Percentiles rank a stretch among this genome's conserved stretches.
These are phyloP conservation scores for Komagataella pseudopastoris DNA, from an alignment of 805 yeast genomes.

Conservation along the genomic window DNA sequence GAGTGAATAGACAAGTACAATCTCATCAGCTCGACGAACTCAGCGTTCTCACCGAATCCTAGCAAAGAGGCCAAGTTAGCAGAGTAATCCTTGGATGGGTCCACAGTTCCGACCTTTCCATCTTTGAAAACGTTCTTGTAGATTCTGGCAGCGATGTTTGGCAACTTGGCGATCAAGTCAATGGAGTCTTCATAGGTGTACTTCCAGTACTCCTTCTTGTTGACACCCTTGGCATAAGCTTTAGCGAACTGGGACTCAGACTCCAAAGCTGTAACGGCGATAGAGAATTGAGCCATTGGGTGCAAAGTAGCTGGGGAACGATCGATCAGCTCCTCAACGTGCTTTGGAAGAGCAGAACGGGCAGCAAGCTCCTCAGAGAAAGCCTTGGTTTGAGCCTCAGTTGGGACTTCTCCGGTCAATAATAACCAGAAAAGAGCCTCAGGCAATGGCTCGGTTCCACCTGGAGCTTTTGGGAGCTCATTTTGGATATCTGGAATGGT, in stretches of 20 bases:
- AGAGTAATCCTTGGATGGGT: conserved; percentile 50
- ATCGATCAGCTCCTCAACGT: conserved; percentile 61
- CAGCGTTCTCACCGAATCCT: conserved; percentile 47
- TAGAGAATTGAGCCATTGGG: conserved; percentile 85
- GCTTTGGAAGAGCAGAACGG: conserved; percentile 65
- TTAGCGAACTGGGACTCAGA: conserved; percentile 73
- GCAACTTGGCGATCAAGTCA: conserved; percentile 71
- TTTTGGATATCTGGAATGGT: conserved; percentile 71
- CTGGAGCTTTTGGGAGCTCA: conserved; percentile 63
- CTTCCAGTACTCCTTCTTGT: conserved; percentile 76
- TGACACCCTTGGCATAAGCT: conserved; percentile 75
- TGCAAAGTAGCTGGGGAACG: conserved; percentile 63
- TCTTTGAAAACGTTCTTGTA: conserved; percentile 78
- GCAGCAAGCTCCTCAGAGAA: conserved; percentile 69
- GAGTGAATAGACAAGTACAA: conserved; percentile 72
- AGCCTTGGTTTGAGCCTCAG: conserved; percentile 54
- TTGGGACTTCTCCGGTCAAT: conserved; percentile 74
- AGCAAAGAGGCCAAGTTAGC: conserved; percentile 45
- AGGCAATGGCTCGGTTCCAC: conserved; percentile 53
- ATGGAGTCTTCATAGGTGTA: conserved; percentile 72
- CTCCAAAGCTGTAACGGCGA: conserved; percentile 73
- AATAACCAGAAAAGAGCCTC: conserved; percentile 77
- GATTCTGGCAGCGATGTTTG: conserved; percentile 69
- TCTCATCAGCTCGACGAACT: conserved; percentile 70
- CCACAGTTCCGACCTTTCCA: conserved; percentile 46